A percentile compares a stretch with the other conserved stretches of the same genome.
Evolutionary conservation across 768 basidiomycete species (phyloP).

Genomic region (Pleurotus eryngii): DNA sequence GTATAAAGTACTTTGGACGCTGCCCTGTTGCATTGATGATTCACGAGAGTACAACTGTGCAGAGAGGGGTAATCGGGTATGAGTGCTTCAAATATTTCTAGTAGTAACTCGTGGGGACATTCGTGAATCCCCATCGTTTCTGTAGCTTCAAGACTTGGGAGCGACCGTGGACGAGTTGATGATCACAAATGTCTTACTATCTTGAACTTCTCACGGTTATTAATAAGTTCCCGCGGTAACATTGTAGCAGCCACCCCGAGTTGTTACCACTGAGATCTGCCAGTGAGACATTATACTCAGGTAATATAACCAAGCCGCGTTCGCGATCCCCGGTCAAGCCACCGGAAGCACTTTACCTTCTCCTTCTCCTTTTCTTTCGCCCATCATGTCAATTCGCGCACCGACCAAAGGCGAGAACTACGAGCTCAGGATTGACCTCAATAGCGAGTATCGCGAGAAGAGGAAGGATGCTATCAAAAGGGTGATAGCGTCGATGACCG

Average conservation of each 20-base stretch:
- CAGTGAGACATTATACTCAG: no score
- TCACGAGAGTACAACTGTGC: constrained; percentile 40
- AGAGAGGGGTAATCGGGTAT: constrained; percentile 33
- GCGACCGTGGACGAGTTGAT: not conserved
- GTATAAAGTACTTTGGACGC: constrained; percentile 45
- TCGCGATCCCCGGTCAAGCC: not conserved
- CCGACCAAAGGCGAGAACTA: constrained; percentile 90
- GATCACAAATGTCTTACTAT: not conserved
- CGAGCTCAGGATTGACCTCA: constrained; percentile 94
- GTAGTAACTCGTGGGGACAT: constrained; percentile 30
- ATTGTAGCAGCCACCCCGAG: not conserved
- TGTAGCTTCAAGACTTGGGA: not conserved
- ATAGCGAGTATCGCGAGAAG: constrained; percentile 93
- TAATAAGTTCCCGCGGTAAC: not conserved
- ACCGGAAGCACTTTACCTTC: not conserved
- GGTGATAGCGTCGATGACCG: constrained; percentile 98
- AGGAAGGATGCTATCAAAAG: constrained; percentile 98
- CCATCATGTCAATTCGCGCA: constrained; percentile 50
- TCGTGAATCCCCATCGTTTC: not conserved
- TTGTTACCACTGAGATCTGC: not conserved
- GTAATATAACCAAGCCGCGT: no score
- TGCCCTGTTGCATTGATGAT: constrained; percentile 39
- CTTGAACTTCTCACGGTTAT: not conserved
- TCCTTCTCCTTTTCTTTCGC: not conserved
- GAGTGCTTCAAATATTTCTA: constrained; percentile 29